A percentile compares a stretch with the other conserved stretches of the same genome.
Evolutionary conservation across 1,284 basidiomycete species (phyloP).

Genomic region (Tilletia caries): DNA sequence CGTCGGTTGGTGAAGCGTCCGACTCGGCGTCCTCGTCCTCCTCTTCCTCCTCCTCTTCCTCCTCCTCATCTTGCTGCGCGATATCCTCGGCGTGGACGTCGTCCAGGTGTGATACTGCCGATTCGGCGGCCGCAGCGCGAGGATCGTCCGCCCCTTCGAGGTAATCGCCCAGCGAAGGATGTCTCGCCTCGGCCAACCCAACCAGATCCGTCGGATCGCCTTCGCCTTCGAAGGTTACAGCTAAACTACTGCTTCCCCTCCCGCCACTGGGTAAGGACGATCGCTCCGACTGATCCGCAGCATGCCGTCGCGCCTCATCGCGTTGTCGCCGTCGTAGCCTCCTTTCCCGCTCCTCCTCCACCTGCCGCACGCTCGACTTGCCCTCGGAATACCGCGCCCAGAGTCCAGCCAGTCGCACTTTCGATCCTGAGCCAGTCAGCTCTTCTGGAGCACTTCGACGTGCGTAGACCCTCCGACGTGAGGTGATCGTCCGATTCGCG

Average conservation of each 20-base stretch:
- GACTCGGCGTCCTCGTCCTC: neutral
- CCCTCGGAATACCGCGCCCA: slow-evolving; percentile 6
- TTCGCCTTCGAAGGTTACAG: neutral
- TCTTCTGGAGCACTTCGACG: neutral
- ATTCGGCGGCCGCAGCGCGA: neutral
- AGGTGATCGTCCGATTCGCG: neutral
- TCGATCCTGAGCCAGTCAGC: neutral
- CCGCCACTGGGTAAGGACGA: neutral
- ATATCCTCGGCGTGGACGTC: too few species aligned
- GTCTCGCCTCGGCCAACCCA: neutral
- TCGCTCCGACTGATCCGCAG: neutral
- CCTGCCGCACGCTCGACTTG: neutral
- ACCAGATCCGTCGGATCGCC: neutral
- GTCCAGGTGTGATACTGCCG: too few species aligned
- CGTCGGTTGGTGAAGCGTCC: neutral
- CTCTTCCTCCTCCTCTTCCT: neutral
- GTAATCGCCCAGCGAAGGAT: slow-evolving; percentile 1
- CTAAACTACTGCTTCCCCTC: neutral
- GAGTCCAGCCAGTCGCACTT: neutral
- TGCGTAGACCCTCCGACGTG: neutral
- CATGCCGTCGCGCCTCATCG: neutral
- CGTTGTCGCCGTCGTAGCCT: neutral
- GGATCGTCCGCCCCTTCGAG: slow-evolving; percentile 2
- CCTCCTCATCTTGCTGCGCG: neutral
- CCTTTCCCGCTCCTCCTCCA: slow-evolving; percentile 1